phyloP scores from a whole-genome alignment of 768 basidiomycete genomes.

The Pleurotus eryngii region DNA sequence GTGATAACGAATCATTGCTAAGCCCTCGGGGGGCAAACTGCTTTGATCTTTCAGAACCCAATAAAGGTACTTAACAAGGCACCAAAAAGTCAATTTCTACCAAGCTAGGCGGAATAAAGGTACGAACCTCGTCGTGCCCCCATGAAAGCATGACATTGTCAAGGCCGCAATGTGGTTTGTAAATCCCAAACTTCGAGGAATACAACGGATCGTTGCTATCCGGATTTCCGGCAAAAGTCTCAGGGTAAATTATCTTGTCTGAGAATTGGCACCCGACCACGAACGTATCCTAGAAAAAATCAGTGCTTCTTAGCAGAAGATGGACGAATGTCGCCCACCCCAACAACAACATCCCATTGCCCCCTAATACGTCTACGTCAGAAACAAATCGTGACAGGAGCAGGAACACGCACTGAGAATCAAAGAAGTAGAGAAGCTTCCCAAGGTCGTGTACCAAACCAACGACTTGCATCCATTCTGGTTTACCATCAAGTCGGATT shows the following conservation, averaged over 20 bases:
- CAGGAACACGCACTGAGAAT: constrained; percentile 41
- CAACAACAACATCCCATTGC: constrained; percentile 94
- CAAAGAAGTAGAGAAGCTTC: constrained; percentile 82
- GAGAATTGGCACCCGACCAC: constrained; percentile 83
- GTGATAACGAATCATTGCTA: constrained; percentile 78
- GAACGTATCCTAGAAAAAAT: constrained; percentile 35
- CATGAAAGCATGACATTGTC: constrained; percentile 86
- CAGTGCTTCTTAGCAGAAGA: constrained; percentile 6
- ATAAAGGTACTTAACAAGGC: constrained; percentile 51
- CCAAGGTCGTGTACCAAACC: constrained; percentile 90
- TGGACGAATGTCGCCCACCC: constrained; percentile 39
- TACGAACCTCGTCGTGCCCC: constrained; percentile 68
- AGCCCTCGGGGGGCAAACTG: constrained; percentile 58
- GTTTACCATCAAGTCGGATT: constrained; percentile 79
- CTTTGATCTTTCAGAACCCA: constrained; percentile 64
- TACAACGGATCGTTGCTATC: constrained; percentile 65
- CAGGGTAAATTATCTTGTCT: constrained; percentile 77
- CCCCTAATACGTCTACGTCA: constrained; percentile 30
- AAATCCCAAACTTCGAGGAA: constrained; percentile 70
- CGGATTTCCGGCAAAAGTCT: constrained; percentile 69
- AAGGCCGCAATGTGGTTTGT: constrained; percentile 73
- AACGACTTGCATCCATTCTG: constrained; percentile 88
- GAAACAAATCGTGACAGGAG: not conserved
- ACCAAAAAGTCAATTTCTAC: not conserved
- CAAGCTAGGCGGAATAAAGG: not conserved